Base-by-base conservation (phyloP, 2,329 filamentous ascomycete genomes). In the Aspergillus sp. region DNA sequence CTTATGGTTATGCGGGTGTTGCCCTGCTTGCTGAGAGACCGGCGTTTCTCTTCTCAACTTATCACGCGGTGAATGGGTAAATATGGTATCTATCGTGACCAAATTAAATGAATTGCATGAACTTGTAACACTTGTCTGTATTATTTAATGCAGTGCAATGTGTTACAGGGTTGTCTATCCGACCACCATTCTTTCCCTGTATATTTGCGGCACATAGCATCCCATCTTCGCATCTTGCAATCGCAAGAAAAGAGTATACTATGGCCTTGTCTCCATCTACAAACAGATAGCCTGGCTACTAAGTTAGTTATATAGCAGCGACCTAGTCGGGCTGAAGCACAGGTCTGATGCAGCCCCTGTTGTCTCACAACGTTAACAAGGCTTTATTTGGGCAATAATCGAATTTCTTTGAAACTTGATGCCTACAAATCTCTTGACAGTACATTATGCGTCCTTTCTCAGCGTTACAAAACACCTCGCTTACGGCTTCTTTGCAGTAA, bases 11-110 rank as follows among this genome's bases (percentile, higher is more conserved):
- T 66, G 60, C 55, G 55, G 58, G 62, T 62, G 62, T 64, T 66
- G 60, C 60, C 59, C 51, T 64, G 64, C 58, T 59, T 58, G 55
- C 65, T 61, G 53, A 64, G 64, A 56, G 57, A 56, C 60, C 61
- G 66, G 68, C 66, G 64, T 70, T 67, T 69, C 63, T 65, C 59
- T 56, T 60, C 46, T 56, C 34, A 59, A 66, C 60, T 57, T 67
- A 61, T 59, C 66, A 60, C 57, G 63, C 62, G 66, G 59, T 59
- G 54, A 61, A 60, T 63, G 58, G 62, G 58, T 62, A 66, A 61
- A 52, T 65, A 66, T 59, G 63, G 67, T 64, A 66, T 64, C 51
- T 63, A 61, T 54, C 61, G 58, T 65, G 19, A 54, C 41, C 46
- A 47, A 57, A 63, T 64, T 61, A 55, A 66, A 67, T 68, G 62